Evolutionary conservation across 2,329 filamentous ascomycete species (phyloP).

Genomic region (Aspergillus chevalieri): DNA sequence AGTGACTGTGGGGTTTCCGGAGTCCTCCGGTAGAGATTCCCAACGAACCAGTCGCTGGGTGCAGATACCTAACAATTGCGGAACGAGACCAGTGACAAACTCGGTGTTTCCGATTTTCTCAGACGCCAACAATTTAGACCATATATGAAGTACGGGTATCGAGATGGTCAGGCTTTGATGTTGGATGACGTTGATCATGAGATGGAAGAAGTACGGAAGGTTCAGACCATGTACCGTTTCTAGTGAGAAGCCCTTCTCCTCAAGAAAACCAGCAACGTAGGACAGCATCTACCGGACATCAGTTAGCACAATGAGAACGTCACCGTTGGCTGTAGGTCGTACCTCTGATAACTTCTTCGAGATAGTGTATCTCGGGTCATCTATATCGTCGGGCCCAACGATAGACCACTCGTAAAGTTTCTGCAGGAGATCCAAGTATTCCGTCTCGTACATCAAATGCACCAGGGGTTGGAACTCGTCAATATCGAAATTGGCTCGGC

Average conservation of each 20-base stretch:
- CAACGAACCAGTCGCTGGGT: slow-evolving; percentile 80
- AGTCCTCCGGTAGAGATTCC: slow-evolving; percentile 77
- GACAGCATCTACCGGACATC: slow-evolving; percentile 62
- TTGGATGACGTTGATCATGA: slow-evolving; percentile 72
- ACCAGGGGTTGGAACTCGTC: slow-evolving; percentile 73
- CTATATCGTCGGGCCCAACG: slow-evolving; percentile 73
- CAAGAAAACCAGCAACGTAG: slow-evolving; percentile 75
- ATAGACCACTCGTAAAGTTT: slow-evolving; percentile 74
- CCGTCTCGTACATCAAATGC: slow-evolving; percentile 69
- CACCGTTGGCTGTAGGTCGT: neutral
- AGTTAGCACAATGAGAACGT: slow-evolving; percentile 20
- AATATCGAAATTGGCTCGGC: slow-evolving; percentile 65
- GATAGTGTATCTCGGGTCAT: slow-evolving; percentile 86
- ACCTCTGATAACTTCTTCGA: slow-evolving; percentile 93
- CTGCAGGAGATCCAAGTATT: slow-evolving; percentile 64
- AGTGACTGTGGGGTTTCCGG: slow-evolving; percentile 68
- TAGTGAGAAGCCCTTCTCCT: slow-evolving; percentile 65
- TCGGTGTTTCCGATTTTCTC: slow-evolving; percentile 55
- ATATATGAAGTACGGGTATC: slow-evolving; percentile 84
- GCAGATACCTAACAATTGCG: slow-evolving; percentile 72
- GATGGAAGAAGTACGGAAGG: slow-evolving; percentile 67
- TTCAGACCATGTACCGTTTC: slow-evolving; percentile 54
- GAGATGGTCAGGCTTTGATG: slow-evolving; percentile 87
- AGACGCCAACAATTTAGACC: slow-evolving; percentile 74
- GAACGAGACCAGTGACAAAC: slow-evolving; percentile 60